Conservation (phyloP, 805 yeast genomes). For the Pichia nanzhaoensis region DNA sequence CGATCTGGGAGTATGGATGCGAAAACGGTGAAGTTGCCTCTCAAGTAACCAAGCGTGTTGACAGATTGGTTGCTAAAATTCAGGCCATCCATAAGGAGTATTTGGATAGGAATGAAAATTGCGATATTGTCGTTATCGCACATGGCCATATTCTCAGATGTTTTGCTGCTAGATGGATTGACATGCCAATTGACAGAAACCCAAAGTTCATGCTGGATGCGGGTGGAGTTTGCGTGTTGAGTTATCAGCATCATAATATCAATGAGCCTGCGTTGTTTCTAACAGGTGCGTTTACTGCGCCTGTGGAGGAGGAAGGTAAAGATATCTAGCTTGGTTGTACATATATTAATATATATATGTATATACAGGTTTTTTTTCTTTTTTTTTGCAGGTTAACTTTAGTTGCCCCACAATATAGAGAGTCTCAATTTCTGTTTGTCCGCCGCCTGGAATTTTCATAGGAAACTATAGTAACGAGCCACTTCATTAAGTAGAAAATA, state of each 20-base stretch:
- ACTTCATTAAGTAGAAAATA: too few species aligned
- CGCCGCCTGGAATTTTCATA: too few species aligned
- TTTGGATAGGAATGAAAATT: slow-evolving; percentile 41
- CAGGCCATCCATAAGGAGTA: slow-evolving; percentile 52
- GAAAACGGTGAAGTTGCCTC: slow-evolving; percentile 75
- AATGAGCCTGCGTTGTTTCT: slow-evolving; percentile 82
- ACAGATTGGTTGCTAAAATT: slow-evolving; percentile 59
- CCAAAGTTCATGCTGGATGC: slow-evolving; percentile 87
- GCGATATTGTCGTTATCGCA: slow-evolving; percentile 79
- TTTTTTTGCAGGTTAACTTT: too few species aligned
- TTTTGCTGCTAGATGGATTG: slow-evolving; percentile 85
- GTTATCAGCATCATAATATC: slow-evolving; percentile 79
- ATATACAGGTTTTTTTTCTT: too few species aligned
- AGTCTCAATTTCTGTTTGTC: too few species aligned
- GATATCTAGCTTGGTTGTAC: too few species aligned
- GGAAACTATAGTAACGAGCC: too few species aligned
- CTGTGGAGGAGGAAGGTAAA: slow-evolving; percentile 50
- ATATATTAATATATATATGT: too few species aligned
- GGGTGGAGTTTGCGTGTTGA: slow-evolving; percentile 89
- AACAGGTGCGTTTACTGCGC: slow-evolving; percentile 77
- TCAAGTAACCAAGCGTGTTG: slow-evolving; percentile 66
- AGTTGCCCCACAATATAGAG: too few species aligned
- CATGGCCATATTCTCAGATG: slow-evolving; percentile 93
- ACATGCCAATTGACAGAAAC: slow-evolving; percentile 47
- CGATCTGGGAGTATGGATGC: slow-evolving; percentile 89